Evolutionary conservation across 2,329 filamentous ascomycete genomes (phyloP).

Genomic region (Coniochaeta pulveracea): DNA sequence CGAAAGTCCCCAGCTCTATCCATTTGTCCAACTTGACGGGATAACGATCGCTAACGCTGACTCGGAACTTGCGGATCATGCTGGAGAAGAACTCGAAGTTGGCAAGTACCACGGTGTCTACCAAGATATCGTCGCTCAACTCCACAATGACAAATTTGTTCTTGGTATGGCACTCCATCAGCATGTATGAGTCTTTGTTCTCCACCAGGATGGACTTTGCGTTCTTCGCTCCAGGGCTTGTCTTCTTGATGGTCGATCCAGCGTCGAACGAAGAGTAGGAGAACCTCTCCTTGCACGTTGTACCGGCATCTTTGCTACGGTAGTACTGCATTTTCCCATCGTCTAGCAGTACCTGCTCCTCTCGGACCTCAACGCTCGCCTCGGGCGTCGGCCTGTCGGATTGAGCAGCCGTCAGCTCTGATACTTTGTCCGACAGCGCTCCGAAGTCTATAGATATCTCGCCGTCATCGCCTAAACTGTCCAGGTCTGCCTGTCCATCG

Average conservation of each 20-base stretch:
- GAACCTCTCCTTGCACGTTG: constrained; percentile 94
- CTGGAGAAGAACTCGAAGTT: constrained; percentile 99
- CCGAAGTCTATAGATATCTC: constrained; percentile 61
- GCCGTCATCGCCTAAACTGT: constrained; percentile 73
- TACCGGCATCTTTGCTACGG: constrained; percentile 85
- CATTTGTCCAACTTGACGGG: constrained; percentile 87
- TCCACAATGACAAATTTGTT: constrained; percentile 96
- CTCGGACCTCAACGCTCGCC: constrained; percentile 15
- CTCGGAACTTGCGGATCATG: constrained; percentile 81
- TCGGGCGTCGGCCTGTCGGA: constrained; percentile 11
- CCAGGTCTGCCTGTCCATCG: constrained; percentile 56
- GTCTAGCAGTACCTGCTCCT: constrained; percentile 32
- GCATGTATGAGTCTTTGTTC: constrained; percentile 98
- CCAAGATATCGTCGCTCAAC: constrained; percentile 72
- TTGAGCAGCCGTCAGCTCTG: constrained; percentile 26
- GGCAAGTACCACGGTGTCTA: constrained; percentile 92
- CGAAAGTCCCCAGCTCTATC: constrained; percentile 78
- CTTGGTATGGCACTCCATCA: constrained; percentile 74
- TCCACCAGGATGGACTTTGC: constrained; percentile 82
- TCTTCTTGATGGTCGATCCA: constrained; percentile 85
- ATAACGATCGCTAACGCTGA: constrained; percentile 90
- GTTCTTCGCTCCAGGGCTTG: constrained; percentile 76
- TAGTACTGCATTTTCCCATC: constrained; percentile 41
- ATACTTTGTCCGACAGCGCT: constrained; percentile 31
- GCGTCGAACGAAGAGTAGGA: constrained; percentile 98